phyloP scores from a whole-genome alignment of 1,139 yeast species.

The Blastobotrys capitulatus region DNA sequence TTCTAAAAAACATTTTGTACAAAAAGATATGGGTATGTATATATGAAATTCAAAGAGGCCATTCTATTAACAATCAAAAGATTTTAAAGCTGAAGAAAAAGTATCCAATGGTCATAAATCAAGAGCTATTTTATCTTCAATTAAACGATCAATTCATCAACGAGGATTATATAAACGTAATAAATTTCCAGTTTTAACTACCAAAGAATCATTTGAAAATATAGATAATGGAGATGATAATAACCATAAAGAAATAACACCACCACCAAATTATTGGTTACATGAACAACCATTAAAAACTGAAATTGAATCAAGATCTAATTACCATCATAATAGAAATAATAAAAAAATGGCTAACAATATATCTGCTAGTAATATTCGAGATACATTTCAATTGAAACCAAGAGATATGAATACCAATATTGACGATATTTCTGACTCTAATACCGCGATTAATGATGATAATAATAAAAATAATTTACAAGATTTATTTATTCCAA shows the following conservation, averaged over 20 bases:
- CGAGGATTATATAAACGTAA: too few species aligned
- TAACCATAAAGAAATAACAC: neutral
- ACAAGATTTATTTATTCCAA: neutral
- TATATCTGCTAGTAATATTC: neutral
- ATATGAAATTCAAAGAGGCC: too few species aligned
- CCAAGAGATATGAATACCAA: neutral
- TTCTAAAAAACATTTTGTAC: constrained; percentile 8
- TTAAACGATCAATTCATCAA: neutral
- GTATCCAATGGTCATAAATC: neutral
- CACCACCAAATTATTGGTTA: constrained; percentile 2
- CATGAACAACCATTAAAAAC: neutral
- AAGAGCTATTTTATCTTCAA: constrained; percentile 3
- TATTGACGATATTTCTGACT: neutral
- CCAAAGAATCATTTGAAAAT: neutral
- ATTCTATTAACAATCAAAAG: too few species aligned
- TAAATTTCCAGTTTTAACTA: too few species aligned
- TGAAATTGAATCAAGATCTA: neutral
- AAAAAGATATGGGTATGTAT: constrained; percentile 4
- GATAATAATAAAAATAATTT: too few species aligned
- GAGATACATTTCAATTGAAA: neutral
- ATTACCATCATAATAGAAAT: neutral
- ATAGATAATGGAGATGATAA: too few species aligned
- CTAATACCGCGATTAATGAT: neutral
- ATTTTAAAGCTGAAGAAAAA: neutral
- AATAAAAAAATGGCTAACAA: neutral